A percentile compares a stretch with the other conserved stretches of the same genome.
Conservation (phyloP, 768 basidiomycete species). For the Suillus weaverae region DNA sequence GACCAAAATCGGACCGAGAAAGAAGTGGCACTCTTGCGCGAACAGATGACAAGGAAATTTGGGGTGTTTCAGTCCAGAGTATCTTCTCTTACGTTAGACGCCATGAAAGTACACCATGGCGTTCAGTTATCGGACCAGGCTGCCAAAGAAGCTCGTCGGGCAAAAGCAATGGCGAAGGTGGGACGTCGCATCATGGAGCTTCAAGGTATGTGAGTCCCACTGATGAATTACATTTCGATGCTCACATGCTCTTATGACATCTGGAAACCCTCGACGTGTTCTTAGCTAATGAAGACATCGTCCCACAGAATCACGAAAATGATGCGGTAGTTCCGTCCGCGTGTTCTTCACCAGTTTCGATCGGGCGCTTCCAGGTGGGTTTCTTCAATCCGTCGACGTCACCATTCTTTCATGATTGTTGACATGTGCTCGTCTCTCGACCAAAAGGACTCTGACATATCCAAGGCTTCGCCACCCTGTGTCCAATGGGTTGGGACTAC, state of each 20-base stretch:
- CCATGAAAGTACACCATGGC: background rate
- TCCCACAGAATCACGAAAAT: background rate
- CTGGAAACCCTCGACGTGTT: background rate
- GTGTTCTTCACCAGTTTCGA: background rate
- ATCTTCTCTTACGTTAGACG: background rate
- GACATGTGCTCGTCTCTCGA: background rate
- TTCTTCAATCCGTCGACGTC: background rate
- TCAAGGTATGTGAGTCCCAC: background rate
- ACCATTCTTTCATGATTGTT: background rate
- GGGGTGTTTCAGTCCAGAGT: background rate
- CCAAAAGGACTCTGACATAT: background rate
- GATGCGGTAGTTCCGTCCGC: background rate
- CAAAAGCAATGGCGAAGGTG: background rate
- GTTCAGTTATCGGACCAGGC: background rate
- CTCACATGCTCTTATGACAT: background rate
- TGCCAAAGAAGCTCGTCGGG: constrained; percentile 1
- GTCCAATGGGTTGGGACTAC: background rate
- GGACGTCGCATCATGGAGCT: background rate
- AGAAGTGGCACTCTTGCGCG: constrained; percentile 1
- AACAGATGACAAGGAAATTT: background rate
- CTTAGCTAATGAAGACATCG: background rate
- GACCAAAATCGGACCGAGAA: background rate
- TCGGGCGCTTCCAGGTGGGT: background rate
- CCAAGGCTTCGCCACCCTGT: background rate
- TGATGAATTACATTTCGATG: background rate